These are phyloP conservation scores for Penicillium sp. DNA, from an alignment of 2,329 filamentous ascomycete genomes.

Conservation along the genomic window DNA sequence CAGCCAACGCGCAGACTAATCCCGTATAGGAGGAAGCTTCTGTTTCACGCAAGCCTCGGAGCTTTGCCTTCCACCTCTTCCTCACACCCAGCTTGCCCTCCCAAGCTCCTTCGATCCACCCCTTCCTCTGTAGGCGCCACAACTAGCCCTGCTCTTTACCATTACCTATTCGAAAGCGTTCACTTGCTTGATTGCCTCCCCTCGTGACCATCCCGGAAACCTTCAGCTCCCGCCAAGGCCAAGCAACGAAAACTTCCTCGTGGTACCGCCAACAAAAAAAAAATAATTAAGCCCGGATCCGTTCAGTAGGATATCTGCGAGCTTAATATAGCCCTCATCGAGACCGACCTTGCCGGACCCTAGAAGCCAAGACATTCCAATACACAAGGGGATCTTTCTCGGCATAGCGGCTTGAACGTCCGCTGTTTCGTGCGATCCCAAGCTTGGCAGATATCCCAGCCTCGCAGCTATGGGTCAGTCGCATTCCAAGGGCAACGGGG, in stretches of 20 bases:
- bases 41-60: background rate
- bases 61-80: background rate
- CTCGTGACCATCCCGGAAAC: background rate
- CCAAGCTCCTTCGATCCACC: background rate
- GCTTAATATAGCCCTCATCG: constrained; percentile 21
- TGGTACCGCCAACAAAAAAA: background rate
- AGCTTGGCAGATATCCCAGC: constrained; percentile 35
- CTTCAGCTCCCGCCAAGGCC: background rate
- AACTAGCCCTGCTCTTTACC: background rate
- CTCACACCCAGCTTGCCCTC: background rate
- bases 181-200: background rate
- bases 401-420: constrained; percentile 23
- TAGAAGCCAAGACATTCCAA: constrained; percentile 35
- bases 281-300: background rate
- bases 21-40: constrained; percentile 15
- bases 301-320: constrained; percentile 2
- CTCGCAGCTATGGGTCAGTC: constrained; percentile 50
- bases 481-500: constrained; percentile 56
- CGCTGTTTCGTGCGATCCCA: constrained; percentile 23
- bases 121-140: background rate
- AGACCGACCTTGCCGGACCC: constrained; percentile 11
- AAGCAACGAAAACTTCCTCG: background rate
- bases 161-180: background rate
- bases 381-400: constrained; percentile 22
- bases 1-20: constrained; percentile 14